Evolutionary conservation across 805 yeast genomes (phyloP), one percentile per base, ranked within the genome.

Genomic region (Hemisphaericaspora nanyangensis): DNA sequence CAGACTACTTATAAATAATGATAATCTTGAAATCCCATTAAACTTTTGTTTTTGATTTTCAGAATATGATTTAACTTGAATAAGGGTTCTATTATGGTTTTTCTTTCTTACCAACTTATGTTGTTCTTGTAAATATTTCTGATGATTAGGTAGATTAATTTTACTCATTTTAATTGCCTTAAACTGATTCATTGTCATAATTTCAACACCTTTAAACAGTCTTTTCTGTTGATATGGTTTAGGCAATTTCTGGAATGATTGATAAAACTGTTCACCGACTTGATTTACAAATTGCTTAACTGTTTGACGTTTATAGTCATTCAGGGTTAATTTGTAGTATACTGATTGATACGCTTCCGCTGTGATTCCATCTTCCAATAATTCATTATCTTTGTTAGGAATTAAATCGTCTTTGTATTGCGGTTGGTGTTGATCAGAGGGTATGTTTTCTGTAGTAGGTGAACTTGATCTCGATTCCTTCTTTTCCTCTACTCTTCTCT

Each of bases 21-120:
- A 89, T 37, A 83, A 56, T 45, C 77, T 80, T 2, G 86, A 72
- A 30, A 86, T 74, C 0, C 96, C 96, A 22, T 72, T 72, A 49
- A 76, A 82, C 65, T 79, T 65, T 58, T 76, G 70, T 44, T 73
- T 77, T 31, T 71, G 73, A 22, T 70, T 68, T 34, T 83, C 93
- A 1, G 81, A 63, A 40, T 78, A 75, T 0, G 80, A 61, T 54
- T 72, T 79, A 10, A 87, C 83, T 28, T 66, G 64, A 10, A 75
- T 54, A 0, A 66, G 55, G 4, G 64, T 52, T 17, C 55, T 45
- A 29, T 61, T 56, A 31, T 22, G 50, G 39, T 47, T 48, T 43
- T 39, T 50, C 19, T 39, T 55, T 16, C 18, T 35, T 7, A 29
- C 15, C 56, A 60, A 43, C 8, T 63, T 58, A 25, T 68, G 68